These are phyloP conservation scores for Penicillium samsonianum DNA, from an alignment of 495 filamentous ascomycete genomes.

Conservation along the genomic window DNA sequence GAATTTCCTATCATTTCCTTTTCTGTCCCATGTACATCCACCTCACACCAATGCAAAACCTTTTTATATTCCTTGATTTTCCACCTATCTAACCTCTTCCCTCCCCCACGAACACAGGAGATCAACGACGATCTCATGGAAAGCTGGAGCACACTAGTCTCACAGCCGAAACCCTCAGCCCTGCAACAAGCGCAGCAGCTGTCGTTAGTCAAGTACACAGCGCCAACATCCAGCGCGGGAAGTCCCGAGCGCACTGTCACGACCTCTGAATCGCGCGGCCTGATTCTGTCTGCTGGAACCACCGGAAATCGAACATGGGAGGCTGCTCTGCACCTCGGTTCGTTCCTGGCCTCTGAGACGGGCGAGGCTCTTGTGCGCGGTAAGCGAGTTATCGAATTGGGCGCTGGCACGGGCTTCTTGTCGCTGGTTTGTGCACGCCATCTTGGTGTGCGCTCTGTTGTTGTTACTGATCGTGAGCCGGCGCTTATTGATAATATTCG, in stretches of 20 bases:
- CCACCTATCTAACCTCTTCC: conserved; percentile 6
- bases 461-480: conserved; percentile 80
- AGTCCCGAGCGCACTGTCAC: conserved; percentile 47
- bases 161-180: conserved; percentile 60
- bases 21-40: conserved; percentile 5
- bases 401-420: conserved; percentile 84
- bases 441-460: conserved; percentile 61
- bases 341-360: conserved; percentile 59
- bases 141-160: conserved; percentile 59
- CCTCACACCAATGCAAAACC: conserved; percentile 2
- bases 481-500: conserved; percentile 68
- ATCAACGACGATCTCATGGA: conserved; percentile 73
- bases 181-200: conserved; percentile 67
- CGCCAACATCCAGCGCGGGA: conserved; percentile 28
- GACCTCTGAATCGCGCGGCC: conserved; percentile 63
- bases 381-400: conserved; percentile 78
- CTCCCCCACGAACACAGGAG: conserved; percentile 52
- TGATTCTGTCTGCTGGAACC: conserved; percentile 74
- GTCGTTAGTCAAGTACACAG: conserved; percentile 72
- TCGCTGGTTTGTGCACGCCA: conserved; percentile 78
- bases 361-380: conserved; percentile 49
- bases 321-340: conserved; percentile 80
- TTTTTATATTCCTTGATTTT: background rate
- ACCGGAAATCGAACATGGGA: conserved; percentile 94
- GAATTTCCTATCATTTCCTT: conserved; percentile 6